phyloP scores from a whole-genome alignment of 208 protist species.

The Leptomonas pyrrhocoris region DNA sequence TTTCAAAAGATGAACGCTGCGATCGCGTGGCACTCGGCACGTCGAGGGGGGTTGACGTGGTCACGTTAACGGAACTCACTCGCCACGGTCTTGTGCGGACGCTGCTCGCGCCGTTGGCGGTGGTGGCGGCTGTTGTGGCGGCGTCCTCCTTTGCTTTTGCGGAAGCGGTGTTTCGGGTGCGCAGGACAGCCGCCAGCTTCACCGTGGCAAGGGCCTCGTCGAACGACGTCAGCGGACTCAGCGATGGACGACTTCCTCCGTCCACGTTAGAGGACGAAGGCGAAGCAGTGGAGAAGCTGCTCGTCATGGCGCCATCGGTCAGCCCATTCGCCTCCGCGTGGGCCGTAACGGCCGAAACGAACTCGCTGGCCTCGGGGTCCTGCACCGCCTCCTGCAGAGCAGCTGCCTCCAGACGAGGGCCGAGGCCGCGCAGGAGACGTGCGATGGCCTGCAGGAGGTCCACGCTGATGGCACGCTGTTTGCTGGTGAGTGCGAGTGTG shows the following conservation, averaged over 20 bases:
- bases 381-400: slow-evolving; percentile 23
- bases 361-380: slow-evolving; percentile 29
- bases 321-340: slow-evolving; percentile 17
- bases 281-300: slow-evolving; percentile 1
- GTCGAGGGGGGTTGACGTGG: background rate
- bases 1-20: background rate
- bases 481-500: slow-evolving; percentile 27
- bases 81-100: background rate
- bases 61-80: background rate
- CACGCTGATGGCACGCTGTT: slow-evolving; percentile 15
- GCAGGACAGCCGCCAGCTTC: background rate
- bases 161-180: background rate
- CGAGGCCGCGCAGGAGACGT: slow-evolving; percentile 8
- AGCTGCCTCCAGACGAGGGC: slow-evolving; percentile 14
- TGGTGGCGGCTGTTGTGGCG: background rate
- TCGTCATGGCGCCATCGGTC: background rate
- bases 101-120: background rate
- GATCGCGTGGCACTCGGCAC: background rate
- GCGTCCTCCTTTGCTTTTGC: background rate
- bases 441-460: slow-evolving; percentile 18
- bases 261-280: background rate
- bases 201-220: background rate
- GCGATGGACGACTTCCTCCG: background rate
- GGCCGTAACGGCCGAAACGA: slow-evolving; percentile 15
- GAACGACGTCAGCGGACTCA: background rate